Conservation (phyloP, 805 yeast species). For the Candida suzukii region DNA sequence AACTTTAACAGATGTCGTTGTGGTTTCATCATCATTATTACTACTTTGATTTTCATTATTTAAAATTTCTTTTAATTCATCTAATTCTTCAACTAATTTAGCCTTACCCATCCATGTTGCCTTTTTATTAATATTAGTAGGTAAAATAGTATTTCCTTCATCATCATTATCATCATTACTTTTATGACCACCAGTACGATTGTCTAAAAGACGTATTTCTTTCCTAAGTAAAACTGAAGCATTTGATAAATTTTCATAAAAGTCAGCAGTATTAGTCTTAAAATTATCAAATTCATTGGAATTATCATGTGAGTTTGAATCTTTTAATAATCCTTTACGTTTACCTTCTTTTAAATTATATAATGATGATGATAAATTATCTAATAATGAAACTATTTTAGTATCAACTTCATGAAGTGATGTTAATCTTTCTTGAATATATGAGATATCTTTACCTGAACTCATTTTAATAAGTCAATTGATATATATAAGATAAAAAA, state of each 20-base stretch:
- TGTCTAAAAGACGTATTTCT: conserved; percentile 62
- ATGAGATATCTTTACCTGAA: conserved; percentile 9
- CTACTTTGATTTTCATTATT: conserved; percentile 2
- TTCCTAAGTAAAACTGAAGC: conserved; percentile 55
- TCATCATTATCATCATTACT: conserved; percentile 42
- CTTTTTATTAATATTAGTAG: conserved; percentile 62
- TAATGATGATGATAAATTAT: conserved; percentile 40
- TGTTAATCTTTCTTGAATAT: conserved; percentile 44
- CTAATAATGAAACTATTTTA: conserved; percentile 43
- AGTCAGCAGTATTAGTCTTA: conserved; percentile 34
- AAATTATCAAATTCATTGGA: conserved; percentile 27
- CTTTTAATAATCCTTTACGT: conserved; percentile 6
- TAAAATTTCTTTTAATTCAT: conserved; percentile 23
- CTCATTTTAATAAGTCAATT: neutral
- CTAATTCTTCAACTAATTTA: conserved; percentile 45
- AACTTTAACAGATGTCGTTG: neutral
- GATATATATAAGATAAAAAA: no score
- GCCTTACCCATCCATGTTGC: conserved; percentile 59
- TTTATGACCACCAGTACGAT: conserved; percentile 43
- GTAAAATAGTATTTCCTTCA: conserved; percentile 38
- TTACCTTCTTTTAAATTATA: conserved; percentile 31
- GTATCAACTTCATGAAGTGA: conserved; percentile 45
- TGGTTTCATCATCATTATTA: conserved; percentile 1
- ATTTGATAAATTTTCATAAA: conserved; percentile 48
- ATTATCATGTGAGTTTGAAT: conserved; percentile 12